Conservation (phyloP, 805 yeast genomes). For the Yarrowia divulgata region DNA sequence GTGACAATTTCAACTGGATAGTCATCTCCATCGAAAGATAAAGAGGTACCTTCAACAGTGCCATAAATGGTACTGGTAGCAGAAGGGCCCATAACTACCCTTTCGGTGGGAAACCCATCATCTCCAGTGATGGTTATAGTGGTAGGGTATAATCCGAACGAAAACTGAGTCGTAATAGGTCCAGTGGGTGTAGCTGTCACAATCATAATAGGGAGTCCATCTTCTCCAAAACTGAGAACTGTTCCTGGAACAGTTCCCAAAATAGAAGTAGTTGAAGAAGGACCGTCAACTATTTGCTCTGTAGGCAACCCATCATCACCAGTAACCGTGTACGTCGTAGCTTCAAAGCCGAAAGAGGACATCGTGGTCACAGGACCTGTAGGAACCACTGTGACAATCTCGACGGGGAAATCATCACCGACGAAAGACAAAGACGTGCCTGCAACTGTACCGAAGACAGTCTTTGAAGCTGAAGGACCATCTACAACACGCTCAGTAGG, state of each 20-base stretch:
- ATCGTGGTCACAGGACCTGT: neutral
- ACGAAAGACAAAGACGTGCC: neutral
- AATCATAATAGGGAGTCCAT: neutral
- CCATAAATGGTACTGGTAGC: neutral
- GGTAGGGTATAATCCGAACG: neutral
- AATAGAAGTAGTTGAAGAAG: neutral
- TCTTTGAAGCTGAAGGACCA: neutral
- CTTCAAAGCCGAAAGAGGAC: neutral
- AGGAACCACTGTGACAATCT: neutral
- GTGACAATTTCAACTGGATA: neutral
- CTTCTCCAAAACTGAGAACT: neutral
- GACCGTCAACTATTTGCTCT: neutral
- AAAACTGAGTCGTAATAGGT: neutral
- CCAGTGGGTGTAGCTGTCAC: neutral
- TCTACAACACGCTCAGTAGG: neutral
- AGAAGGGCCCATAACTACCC: neutral
- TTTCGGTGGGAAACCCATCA: neutral
- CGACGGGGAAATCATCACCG: neutral
- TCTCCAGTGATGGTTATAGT: neutral
- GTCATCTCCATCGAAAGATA: neutral
- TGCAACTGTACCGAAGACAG: neutral
- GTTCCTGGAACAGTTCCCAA: neutral
- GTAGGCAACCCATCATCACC: slow-evolving; percentile 1
- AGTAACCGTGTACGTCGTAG: neutral
- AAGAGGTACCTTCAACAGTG: neutral